Evolutionary conservation across 1,284 basidiomycete genomes (phyloP).

Genomic region (Ustilago curta): DNA sequence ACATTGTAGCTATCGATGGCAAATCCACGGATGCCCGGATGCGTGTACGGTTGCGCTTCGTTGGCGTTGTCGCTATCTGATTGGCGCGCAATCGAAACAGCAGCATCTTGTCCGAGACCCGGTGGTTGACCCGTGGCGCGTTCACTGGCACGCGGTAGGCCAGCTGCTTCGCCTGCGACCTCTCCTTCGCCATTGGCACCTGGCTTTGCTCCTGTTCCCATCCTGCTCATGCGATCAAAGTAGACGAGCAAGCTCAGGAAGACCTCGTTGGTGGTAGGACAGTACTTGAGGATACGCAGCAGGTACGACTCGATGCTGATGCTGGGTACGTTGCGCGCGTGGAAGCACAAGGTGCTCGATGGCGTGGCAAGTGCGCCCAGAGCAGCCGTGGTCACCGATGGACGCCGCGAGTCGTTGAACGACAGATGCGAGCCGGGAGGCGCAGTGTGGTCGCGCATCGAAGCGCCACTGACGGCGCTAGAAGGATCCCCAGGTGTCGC

Average conservation of each 20-base stretch:
- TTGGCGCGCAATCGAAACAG: background rate
- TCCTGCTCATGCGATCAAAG: slow-evolving; percentile 84
- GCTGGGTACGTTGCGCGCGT: slow-evolving; percentile 93
- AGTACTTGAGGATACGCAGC: slow-evolving; percentile 95
- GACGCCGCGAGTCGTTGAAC: slow-evolving; percentile 51
- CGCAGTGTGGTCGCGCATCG: slow-evolving; percentile 21
- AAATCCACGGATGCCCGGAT: slow-evolving; percentile 75
- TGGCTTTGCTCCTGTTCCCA: slow-evolving; percentile 72
- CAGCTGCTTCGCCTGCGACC: slow-evolving; percentile 52
- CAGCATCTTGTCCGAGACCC: background rate
- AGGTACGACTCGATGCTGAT: slow-evolving; percentile 96
- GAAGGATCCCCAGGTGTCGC: slow-evolving; percentile 21
- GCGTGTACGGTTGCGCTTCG: slow-evolving; percentile 23
- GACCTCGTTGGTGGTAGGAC: slow-evolving; percentile 97
- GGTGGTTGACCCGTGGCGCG: slow-evolving; percentile 20
- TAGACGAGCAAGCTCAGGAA: slow-evolving; percentile 94
- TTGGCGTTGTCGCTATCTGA: slow-evolving; percentile 12
- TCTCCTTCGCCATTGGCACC: slow-evolving; percentile 48
- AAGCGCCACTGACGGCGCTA: background rate
- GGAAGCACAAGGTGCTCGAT: slow-evolving; percentile 88
- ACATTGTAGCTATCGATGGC: slow-evolving; percentile 98
- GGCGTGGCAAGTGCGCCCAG: slow-evolving; percentile 80
- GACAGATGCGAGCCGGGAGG: slow-evolving; percentile 51
- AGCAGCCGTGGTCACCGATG: slow-evolving; percentile 78
- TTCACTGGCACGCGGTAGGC: slow-evolving; percentile 44